Evolutionary conservation across 805 yeast species (phyloP).

Genomic region (Starmerella sirachaensis): DNA sequence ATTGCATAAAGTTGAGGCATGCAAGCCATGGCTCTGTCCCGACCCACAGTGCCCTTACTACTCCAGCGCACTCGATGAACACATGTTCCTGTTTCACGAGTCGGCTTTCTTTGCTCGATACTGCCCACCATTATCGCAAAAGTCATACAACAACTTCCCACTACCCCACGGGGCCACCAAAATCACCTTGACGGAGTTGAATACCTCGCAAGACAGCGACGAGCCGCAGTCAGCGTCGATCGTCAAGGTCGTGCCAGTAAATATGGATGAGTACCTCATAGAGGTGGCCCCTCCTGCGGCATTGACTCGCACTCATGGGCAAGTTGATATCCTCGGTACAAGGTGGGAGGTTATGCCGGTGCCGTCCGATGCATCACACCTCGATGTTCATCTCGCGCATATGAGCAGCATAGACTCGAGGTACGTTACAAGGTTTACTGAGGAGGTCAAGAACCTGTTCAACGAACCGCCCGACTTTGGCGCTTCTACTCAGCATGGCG

Average conservation of each 20-base stretch:
- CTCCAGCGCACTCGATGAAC: conserved; percentile 17
- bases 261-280: conserved; percentile 12
- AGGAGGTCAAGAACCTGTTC: conserved; percentile 14
- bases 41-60: conserved; percentile 14
- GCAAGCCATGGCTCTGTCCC: conserved; percentile 14
- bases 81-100: conserved; percentile 12
- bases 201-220: no score
- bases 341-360: conserved; percentile 17
- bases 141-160: no score
- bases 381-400: conserved; percentile 19
- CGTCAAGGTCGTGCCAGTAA: no score
- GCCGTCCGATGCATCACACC: conserved; percentile 18
- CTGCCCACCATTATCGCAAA: conserved; percentile 3
- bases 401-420: conserved; percentile 15
- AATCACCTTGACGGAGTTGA: no score
- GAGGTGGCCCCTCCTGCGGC: conserved; percentile 1
- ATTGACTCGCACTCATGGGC: conserved; percentile 3
- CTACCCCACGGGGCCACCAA: no score
- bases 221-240: no score
- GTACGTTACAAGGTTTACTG: conserved; percentile 16
- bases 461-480: conserved; percentile 6
- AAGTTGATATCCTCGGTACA: not conserved
- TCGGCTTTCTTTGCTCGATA: conserved; percentile 12
- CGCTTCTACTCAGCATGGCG: not conserved
- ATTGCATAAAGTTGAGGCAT: conserved; percentile 8